Evolutionary conservation across 2,329 filamentous ascomycete species (phyloP).

Genomic region (Colletotrichum eremochloae): DNA sequence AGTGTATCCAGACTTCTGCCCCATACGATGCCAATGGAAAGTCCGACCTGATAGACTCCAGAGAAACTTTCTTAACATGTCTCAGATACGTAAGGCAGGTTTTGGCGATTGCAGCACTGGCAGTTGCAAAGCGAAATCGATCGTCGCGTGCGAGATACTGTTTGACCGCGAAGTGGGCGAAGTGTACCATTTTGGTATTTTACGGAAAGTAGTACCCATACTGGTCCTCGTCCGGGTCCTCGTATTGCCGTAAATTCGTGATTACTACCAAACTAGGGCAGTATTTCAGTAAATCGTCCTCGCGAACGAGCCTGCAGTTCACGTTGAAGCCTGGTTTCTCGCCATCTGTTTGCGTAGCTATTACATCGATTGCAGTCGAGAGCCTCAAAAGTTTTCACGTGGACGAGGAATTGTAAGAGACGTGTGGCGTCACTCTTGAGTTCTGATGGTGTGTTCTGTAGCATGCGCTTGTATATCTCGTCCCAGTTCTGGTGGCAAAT

Average conservation of each 20-base stretch:
- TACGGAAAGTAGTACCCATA: too few relatives aligned
- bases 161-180: conserved; percentile 47
- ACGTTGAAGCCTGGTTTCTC: conserved; percentile 36
- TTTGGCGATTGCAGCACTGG: conserved; percentile 42
- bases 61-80: conserved; percentile 25
- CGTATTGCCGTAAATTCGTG: too few relatives aligned
- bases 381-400: conserved; percentile 42
- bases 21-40: conserved; percentile 44
- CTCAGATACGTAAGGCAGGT: conserved; percentile 45
- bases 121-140: conserved; percentile 20
- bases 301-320: conserved; percentile 25
- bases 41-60: neutral
- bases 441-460: conserved; percentile 38
- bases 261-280: conserved; percentile 43
- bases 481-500: conserved; percentile 2
- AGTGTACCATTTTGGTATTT: conserved; percentile 31
- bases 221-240: too few relatives aligned
- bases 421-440: conserved; percentile 41
- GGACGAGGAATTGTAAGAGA: conserved; percentile 46
- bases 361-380: conserved; percentile 44
- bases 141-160: conserved; percentile 43
- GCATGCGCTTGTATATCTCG: conserved; percentile 18
- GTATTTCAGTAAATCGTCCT: conserved; percentile 30
- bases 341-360: conserved; percentile 43
- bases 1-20: conserved; percentile 38